A percentile compares a stretch with the other conserved stretches of the same genome.
Conservation (phyloP, 2,329 filamentous ascomycete species). For the Davidsoniella neocaledoniae region DNA sequence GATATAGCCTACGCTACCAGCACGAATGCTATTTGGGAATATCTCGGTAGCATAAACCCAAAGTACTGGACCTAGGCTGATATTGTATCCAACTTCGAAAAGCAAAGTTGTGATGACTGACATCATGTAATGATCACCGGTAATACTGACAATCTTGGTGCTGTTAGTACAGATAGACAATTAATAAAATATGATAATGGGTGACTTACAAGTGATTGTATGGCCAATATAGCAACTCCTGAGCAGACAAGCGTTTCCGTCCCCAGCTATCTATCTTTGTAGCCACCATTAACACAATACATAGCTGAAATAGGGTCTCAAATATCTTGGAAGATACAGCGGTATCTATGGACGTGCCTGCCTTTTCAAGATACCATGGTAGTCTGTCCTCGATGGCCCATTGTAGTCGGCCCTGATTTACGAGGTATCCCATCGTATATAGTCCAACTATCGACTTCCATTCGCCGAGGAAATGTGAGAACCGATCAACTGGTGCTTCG, state of each 20-base stretch:
- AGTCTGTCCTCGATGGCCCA: constrained; percentile 47
- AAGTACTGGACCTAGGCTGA: constrained; percentile 38
- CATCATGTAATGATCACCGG: constrained; percentile 24
- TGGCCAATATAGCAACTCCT: constrained; percentile 28
- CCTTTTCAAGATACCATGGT: constrained; percentile 30
- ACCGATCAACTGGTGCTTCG: no score
- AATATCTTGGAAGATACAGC: constrained; percentile 37
- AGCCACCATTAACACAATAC: constrained; percentile 34
- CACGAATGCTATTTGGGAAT: constrained; percentile 39
- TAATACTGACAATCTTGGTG: constrained; percentile 21
- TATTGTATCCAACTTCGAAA: constrained; percentile 39
- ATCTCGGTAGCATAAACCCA: constrained; percentile 48
- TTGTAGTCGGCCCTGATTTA: constrained; percentile 32
- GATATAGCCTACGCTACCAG: constrained; percentile 26
- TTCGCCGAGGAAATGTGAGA: no score
- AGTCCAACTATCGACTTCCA: constrained; percentile 8
- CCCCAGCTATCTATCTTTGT: no score
- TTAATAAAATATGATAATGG: background rate
- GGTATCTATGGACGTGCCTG: constrained; percentile 29
- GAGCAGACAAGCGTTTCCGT: no score
- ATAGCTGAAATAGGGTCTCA: constrained; percentile 39
- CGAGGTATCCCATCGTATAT: constrained; percentile 17
- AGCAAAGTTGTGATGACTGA: constrained; percentile 41
- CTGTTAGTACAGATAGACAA: constrained; percentile 19
- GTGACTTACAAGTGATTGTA: constrained; percentile 37